A percentile compares a stretch with the other conserved stretches of the same genome.
Conservation (phyloP, 1,139 yeast genomes). For the Pichia sp. region DNA sequence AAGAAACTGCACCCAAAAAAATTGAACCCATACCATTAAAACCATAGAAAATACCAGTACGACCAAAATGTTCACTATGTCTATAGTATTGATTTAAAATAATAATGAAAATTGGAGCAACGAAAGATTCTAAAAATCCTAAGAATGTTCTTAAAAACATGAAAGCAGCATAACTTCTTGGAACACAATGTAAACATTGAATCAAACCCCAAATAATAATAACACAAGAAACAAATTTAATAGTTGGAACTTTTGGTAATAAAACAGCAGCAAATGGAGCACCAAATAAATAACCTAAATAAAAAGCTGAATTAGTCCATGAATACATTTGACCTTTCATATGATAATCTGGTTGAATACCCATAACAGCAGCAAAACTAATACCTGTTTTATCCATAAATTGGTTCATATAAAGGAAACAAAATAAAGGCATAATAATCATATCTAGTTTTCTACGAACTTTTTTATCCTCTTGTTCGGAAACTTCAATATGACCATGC, state of each 20-base stretch:
- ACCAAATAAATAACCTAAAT: slow-evolving; percentile 44
- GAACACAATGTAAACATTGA: slow-evolving; percentile 36
- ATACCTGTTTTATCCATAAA: slow-evolving; percentile 61
- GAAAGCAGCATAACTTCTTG: slow-evolving; percentile 34
- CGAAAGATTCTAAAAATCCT: slow-evolving; percentile 39
- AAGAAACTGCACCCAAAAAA: slow-evolving; percentile 42
- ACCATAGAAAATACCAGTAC: slow-evolving; percentile 43
- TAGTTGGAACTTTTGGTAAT: slow-evolving; percentile 38
- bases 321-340: slow-evolving; percentile 47
- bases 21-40: slow-evolving; percentile 46
- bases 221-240: slow-evolving; percentile 33
- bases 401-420: slow-evolving; percentile 48
- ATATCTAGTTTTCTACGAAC: slow-evolving; percentile 46
- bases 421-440: slow-evolving; percentile 47
- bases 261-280: slow-evolving; percentile 39
- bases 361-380: slow-evolving; percentile 54
- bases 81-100: slow-evolving; percentile 51
- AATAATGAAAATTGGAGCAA: slow-evolving; percentile 45
- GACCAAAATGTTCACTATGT: slow-evolving; percentile 40
- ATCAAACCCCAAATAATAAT: slow-evolving; percentile 42
- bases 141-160: slow-evolving; percentile 38
- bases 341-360: slow-evolving; percentile 36
- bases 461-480: slow-evolving; percentile 28
- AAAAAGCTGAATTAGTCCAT: slow-evolving; percentile 52
- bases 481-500: too few species aligned